Evolutionary conservation across 169 alveolate species (phyloP).

Genomic region (Babesia microti): DNA sequence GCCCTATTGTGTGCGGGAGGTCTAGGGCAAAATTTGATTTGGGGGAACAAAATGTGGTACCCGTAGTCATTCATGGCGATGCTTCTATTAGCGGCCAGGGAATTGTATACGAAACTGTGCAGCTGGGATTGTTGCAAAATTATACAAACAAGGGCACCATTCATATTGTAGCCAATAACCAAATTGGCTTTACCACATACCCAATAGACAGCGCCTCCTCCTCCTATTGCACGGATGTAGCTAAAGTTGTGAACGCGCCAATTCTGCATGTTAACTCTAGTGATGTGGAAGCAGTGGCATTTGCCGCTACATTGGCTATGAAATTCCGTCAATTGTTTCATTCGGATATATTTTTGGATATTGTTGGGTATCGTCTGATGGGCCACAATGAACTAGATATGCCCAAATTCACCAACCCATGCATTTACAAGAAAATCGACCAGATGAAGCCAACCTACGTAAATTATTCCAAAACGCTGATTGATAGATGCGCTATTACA

Average conservation of each 20-base stretch:
- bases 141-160: constrained; percentile 83
- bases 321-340: constrained; percentile 77
- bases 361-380: constrained; percentile 81
- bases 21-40: constrained; percentile 66
- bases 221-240: constrained; percentile 77
- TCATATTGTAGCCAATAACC: constrained; percentile 82
- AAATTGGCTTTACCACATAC: constrained; percentile 88
- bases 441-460: constrained; percentile 66
- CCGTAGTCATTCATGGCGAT: constrained; percentile 86
- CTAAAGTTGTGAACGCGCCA: constrained; percentile 84
- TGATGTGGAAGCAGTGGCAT: constrained; percentile 82
- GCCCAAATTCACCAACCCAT: constrained; percentile 89
- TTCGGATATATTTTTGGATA: constrained; percentile 78
- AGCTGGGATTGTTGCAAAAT: constrained; percentile 76
- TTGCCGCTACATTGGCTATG: constrained; percentile 75
- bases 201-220: constrained; percentile 82
- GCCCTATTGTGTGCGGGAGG: constrained; percentile 83
- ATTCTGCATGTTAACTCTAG: constrained; percentile 88
- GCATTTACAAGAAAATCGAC: constrained; percentile 75
- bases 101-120: constrained; percentile 83
- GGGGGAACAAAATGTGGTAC: constrained; percentile 56
- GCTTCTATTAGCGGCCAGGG: constrained; percentile 93
- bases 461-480: constrained; percentile 62
- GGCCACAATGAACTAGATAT: constrained; percentile 92
- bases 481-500: constrained; percentile 61